These are phyloP conservation scores for Guyanaporus albipodus DNA, from an alignment of 768 basidiomycete species.

Conservation along the genomic window DNA sequence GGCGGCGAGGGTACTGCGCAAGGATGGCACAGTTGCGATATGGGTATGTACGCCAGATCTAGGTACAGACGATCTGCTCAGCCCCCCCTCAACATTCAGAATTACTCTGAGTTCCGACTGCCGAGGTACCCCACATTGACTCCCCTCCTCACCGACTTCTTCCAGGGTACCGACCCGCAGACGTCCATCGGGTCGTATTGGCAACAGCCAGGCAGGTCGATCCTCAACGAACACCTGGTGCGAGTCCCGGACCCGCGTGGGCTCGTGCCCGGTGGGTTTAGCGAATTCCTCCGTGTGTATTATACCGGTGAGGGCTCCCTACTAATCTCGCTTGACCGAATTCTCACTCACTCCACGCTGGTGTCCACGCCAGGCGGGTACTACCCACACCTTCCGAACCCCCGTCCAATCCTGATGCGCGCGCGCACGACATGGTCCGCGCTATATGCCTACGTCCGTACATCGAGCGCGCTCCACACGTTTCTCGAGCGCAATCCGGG, in stretches of 20 bases:
- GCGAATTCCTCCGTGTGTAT: constrained; percentile 47
- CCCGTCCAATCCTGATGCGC: constrained; percentile 48
- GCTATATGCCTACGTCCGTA: constrained; percentile 63
- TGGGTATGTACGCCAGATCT: constrained; percentile 46
- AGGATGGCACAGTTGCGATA: constrained; percentile 62
- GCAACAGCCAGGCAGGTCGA: constrained; percentile 74
- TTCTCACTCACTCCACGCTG: neutral
- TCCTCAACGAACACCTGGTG: constrained; percentile 67
- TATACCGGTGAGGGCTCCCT: constrained; percentile 47
- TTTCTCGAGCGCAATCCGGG: constrained; percentile 63
- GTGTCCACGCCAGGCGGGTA: constrained; percentile 36
- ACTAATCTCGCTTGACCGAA: too few relatives aligned
- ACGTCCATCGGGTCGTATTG: constrained; percentile 69
- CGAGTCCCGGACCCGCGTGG: constrained; percentile 56
- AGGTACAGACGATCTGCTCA: too few relatives aligned
- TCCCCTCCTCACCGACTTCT: constrained; percentile 56
- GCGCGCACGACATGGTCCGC: constrained; percentile 63
- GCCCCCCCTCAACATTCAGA: constrained; percentile 25
- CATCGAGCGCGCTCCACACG: constrained; percentile 65
- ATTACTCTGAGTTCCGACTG: constrained; percentile 73
- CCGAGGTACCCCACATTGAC: constrained; percentile 54
- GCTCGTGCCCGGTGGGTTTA: constrained; percentile 33
- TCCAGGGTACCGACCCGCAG: constrained; percentile 51
- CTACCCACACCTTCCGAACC: constrained; percentile 34
- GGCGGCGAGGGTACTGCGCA: constrained; percentile 52